Evolutionary conservation across 1,284 basidiomycete species (phyloP), one percentile per base, ranked within the genome.

Genomic region (Leccinum angustisporum): DNA sequence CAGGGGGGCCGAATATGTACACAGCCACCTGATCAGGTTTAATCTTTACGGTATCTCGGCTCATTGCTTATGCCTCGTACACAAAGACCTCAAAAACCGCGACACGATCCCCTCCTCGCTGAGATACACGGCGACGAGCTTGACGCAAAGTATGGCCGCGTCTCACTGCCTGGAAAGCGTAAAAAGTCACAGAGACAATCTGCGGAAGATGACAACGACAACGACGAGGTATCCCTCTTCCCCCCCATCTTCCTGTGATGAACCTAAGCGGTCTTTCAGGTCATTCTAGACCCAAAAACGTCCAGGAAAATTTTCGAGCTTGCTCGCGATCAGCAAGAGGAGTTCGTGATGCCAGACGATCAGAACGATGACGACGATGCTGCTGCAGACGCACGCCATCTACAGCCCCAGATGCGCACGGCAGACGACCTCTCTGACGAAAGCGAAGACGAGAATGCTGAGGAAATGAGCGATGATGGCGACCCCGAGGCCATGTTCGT

Each of bases 301-400:
- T 97, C 94, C 1, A 83, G 85, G 65, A 92, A 90, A 70, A 98
- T 99, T 62, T 91, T 99, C 68, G 89, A 95, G 71, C 86, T 99
- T 60, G 97, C 97, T 11, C 84, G 87, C 69, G 90, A 93, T 68
- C 97, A 99, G 77, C 96, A 98, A 77, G 89, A 95, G 72, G 97
- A 99, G 75, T 76, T 95, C 9, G 85, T 86, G 61, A 80, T 83
- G 65, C 77, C 79, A 8, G 83, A 80, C 21, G 82, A 82, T 56
- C 73, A 77, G 3, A 77, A 76, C 11, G 76, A 77, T 9, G 72
- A 74, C 0, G 77, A 79, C 3, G 61, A 66, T 18, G 68, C 65
- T 14, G 64, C 78, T 18, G 65, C 67, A 25, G 60, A 67, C 31
- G 81, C 85, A 51, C 79, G 79, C 57, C 78, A 80, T 33, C 78